Base-by-base conservation (phyloP, 2,329 filamentous ascomycete genomes). In the Calonectria honghensis region DNA sequence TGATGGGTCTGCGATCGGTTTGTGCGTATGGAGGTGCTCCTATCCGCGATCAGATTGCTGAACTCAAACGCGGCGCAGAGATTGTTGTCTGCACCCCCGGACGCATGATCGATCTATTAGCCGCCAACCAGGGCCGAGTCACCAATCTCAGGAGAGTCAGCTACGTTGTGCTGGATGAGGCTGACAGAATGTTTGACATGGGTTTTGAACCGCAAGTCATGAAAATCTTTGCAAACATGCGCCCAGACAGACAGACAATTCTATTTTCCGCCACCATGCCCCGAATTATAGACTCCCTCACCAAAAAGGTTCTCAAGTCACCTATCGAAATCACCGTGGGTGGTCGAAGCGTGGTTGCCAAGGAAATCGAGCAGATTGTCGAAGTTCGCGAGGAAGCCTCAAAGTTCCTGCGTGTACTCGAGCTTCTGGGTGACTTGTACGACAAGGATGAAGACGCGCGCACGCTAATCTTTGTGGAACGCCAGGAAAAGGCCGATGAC, bases 101-200 rank as follows among this genome's bases (percentile, higher is more conserved):
- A 29, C 94, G 97, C 72, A 94, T 98, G 90, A 98, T 99, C 81
- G 97, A 99, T 88, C 91, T 99, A 24, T 89, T 99, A 39, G 95
- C 96, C 51, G 96, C 96, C 67, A 99, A 98, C 83, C 94, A 95
- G 78, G 96, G 96, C n/a, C 92, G 96, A 76, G 96, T 98, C 13
- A 98, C 96, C 16, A 98, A 97, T 81, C 89, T 99, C 72, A 93
- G 91, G 79, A 91, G 97, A 76, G 95, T 98, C 16, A 97, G 95
- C 0, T 99, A 98, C 83, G 93, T 98, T 31, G 97, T 99, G 14
- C 91, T 99, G 50, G 97, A 99, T 83, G 97, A 99, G 86, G 97
- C 97, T 63, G 97, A 99, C 85, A 94, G 97, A 76, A 98, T 99
- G 97, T 98, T 98, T 83, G 97, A 99, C 84, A 98, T 99, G 97